Conservation (phyloP, 2,329 filamentous ascomycete species). For the Nemania sp. region DNA sequence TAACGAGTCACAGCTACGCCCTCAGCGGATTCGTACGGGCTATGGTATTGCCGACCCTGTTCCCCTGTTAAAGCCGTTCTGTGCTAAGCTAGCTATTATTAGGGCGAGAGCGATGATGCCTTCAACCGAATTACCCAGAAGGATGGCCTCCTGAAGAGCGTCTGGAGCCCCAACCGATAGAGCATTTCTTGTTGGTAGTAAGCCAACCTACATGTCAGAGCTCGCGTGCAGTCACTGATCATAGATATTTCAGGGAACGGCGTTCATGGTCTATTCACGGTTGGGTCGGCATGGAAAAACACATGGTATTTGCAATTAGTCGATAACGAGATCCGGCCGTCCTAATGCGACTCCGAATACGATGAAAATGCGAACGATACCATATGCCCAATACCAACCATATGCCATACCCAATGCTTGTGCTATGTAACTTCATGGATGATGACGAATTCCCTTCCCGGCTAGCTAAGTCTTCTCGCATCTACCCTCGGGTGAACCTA, state of each 20-base stretch:
- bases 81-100: neutral
- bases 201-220: neutral
- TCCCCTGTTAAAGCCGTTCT: neutral
- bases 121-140: slow-evolving; percentile 95
- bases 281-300: slow-evolving; percentile 37
- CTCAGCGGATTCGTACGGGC: slow-evolving; percentile 97
- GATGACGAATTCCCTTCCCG: slow-evolving; percentile 38
- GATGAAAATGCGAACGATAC: slow-evolving; percentile 33
- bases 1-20: slow-evolving; percentile 95
- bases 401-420: slow-evolving; percentile 19
- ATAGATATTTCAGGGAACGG: slow-evolving; percentile 27
- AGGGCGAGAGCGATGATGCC: slow-evolving; percentile 92
- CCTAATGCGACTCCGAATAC: slow-evolving; percentile 27
- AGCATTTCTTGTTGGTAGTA: slow-evolving; percentile 31
- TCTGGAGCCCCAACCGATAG: slow-evolving; percentile 82
- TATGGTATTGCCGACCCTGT: slow-evolving; percentile 52
- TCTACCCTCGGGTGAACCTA: slow-evolving; percentile 44
- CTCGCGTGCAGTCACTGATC: slow-evolving; percentile 12
- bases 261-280: slow-evolving; percentile 37
- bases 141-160: slow-evolving; percentile 94
- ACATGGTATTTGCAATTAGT: slow-evolving; percentile 39
- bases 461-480: slow-evolving; percentile 61
- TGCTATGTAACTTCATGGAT: slow-evolving; percentile 10
- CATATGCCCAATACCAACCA: slow-evolving; percentile 29
- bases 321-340: slow-evolving; percentile 34